Percentiles rank a stretch among this genome's conserved stretches.
Evolutionary conservation across 441 rosid genomes (phyloP).

Genomic region (Adansonia rubrostipa): DNA sequence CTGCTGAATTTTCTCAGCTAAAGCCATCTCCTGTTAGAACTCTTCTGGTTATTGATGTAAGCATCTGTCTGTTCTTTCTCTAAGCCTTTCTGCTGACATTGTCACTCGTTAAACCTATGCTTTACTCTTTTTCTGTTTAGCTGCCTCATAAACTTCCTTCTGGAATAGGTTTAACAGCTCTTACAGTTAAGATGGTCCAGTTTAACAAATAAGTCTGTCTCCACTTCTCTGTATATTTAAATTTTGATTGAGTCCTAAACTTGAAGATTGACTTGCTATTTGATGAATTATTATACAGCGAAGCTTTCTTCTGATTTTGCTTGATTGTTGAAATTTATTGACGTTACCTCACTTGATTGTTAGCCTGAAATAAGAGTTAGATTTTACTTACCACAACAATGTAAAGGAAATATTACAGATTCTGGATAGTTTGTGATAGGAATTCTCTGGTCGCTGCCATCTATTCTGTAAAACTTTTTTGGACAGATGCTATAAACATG

Average conservation of each 20-base stretch:
- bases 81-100: background rate
- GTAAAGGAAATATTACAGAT: constrained; percentile 7
- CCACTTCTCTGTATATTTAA: background rate
- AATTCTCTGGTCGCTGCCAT: background rate
- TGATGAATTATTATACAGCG: background rate
- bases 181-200: background rate
- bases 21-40: constrained; percentile 51
- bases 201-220: background rate
- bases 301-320: background rate
- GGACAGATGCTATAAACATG: background rate
- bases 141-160: background rate
- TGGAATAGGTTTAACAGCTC: background rate
- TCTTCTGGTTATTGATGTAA: constrained; percentile 52
- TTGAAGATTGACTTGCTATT: constrained; percentile 10
- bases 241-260: background rate
- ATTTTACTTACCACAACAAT: background rate
- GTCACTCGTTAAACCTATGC: background rate
- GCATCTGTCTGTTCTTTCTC: constrained; percentile 26
- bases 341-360: background rate
- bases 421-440: background rate
- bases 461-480: background rate
- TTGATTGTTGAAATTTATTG: constrained; percentile 17
- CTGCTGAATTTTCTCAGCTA: constrained; percentile 48
- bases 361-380: background rate
- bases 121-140: background rate